These are phyloP conservation scores for Candida sanyaensis DNA, from an alignment of 1,139 yeast species.

Conservation along the genomic window DNA sequence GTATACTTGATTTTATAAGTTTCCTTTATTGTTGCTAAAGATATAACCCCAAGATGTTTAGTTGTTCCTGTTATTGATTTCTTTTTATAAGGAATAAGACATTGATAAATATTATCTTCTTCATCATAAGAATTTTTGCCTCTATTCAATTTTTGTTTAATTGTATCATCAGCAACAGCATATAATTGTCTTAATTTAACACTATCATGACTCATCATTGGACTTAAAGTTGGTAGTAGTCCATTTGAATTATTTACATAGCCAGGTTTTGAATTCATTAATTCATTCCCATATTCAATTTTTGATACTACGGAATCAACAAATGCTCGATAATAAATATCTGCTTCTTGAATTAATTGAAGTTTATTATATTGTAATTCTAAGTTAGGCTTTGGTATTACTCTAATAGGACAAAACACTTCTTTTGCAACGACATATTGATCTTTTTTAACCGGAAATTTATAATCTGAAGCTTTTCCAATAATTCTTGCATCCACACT, in stretches of 20 bases:
- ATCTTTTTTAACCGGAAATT: constrained; percentile 21
- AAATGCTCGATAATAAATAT: constrained; percentile 39
- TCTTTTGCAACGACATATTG: constrained; percentile 43
- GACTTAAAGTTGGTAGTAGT: constrained; percentile 10
- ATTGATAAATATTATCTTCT: constrained; percentile 27
- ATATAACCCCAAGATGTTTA: constrained; percentile 34
- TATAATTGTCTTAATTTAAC: constrained; percentile 39
- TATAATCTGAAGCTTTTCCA: constrained; percentile 43
- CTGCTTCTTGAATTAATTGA: constrained; percentile 23
- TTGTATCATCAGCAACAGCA: constrained; percentile 20
- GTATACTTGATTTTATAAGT: constrained; percentile 31
- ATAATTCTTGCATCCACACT: constrained; percentile 45
- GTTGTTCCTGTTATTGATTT: constrained; percentile 38
- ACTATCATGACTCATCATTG: constrained; percentile 12
- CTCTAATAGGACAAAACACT: constrained; percentile 34
- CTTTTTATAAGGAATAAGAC: constrained; percentile 34
- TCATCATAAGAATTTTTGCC: constrained; percentile 18
- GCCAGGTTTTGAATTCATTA: constrained; percentile 14
- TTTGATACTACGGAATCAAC: constrained; percentile 32
- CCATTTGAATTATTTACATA: not conserved
- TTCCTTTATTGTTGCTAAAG: constrained; percentile 39
- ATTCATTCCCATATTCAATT: constrained; percentile 29
- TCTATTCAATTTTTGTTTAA: constrained; percentile 17
- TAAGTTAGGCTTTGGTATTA: constrained; percentile 33
- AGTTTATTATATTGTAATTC: constrained; percentile 22